Base-by-base conservation (phyloP, 305 asterid genomes). In the Withania somnifera region DNA sequence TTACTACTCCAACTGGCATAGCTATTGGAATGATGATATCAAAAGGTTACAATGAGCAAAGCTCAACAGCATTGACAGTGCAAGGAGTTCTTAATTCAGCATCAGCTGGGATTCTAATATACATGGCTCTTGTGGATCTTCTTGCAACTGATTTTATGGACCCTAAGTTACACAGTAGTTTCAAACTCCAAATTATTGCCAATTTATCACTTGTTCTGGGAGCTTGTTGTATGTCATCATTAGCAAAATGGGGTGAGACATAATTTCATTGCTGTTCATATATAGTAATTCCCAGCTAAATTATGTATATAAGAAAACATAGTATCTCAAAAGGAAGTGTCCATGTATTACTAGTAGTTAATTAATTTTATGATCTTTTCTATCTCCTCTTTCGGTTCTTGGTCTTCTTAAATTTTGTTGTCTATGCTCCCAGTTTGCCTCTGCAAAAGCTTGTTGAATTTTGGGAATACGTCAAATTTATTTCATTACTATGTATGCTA, bases 51-150 rank as follows among this genome's bases (percentile, higher is more conserved):
- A 80, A 87, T 10, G 87, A 84, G 81, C 78, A 83, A 6, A 87
- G 90, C 15, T 79, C 88, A 4, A 79, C 85, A 0, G 85, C 91
- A 1, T 84, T 88, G 3, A 82, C 87, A 11, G 88, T 88, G 1
- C 82, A 89, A 58, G 93, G 93, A 5, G 45, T 81, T 11, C 86
- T 88, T 47, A 85, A 90, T 78, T 86, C 93, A 4, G 88, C 91
- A 69, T 90, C 93, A 11, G 87, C 91, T 3, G 91, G 91, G 8
- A 90, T 90, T 52, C 84, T 88, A 82, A 88, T 90, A 6, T 88
- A 90, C 69, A 88, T 90, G 91, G 90, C 91, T 2, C 84, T 88
- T 1, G 91, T 90, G 6, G 93, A 90, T 84, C 87, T 90, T 63
- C 88, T 90, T 56, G 84, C 91, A 1, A 84, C 89, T 24, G 91